Conservation (phyloP, 2,329 filamentous ascomycete genomes). For the Exophiala xenobiotica region DNA sequence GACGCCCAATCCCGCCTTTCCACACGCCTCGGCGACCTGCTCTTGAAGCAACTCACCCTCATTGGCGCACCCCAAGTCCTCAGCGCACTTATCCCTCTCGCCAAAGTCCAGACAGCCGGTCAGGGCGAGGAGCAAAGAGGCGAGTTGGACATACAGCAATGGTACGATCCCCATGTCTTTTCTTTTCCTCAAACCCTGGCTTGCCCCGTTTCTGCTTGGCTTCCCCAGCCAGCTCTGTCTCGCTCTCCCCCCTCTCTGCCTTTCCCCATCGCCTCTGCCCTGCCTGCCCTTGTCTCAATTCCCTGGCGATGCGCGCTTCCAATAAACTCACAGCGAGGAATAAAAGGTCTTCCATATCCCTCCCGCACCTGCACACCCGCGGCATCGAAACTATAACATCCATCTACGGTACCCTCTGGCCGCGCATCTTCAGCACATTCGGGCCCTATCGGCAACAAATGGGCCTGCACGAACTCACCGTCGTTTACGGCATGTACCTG, state of each 20-base stretch:
- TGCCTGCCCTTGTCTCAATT: background rate
- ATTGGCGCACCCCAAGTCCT: conserved; percentile 37
- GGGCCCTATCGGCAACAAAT: conserved; percentile 49
- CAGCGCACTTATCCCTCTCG: conserved; percentile 33
- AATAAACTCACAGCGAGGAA: too few relatives aligned
- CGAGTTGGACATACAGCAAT: conserved; percentile 18
- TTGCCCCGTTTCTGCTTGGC: too few relatives aligned
- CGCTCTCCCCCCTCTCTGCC: background rate
- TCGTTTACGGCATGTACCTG: conserved; percentile 63
- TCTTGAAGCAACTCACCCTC: conserved; percentile 37
- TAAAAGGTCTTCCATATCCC: conserved; percentile 28
- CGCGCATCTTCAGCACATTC: conserved; percentile 34
- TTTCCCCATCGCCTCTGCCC: background rate
- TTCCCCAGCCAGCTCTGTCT: too few relatives aligned
- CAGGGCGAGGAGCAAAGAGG: conserved; percentile 18
- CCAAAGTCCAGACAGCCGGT: conserved; percentile 31
- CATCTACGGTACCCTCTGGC: conserved; percentile 35
- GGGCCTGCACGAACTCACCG: conserved; percentile 69
- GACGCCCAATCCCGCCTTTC: conserved; percentile 20
- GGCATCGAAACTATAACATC: conserved; percentile 34
- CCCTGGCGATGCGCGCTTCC: background rate
- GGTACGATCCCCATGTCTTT: too few relatives aligned
- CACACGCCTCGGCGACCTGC: conserved; percentile 31
- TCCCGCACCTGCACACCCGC: conserved; percentile 30
- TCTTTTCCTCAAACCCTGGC: too few relatives aligned